Percentiles rank a stretch among this genome's conserved stretches.
Evolutionary conservation across 2,329 filamentous ascomycete species (phyloP).

Genomic region (Ceratocystis smalleyi): DNA sequence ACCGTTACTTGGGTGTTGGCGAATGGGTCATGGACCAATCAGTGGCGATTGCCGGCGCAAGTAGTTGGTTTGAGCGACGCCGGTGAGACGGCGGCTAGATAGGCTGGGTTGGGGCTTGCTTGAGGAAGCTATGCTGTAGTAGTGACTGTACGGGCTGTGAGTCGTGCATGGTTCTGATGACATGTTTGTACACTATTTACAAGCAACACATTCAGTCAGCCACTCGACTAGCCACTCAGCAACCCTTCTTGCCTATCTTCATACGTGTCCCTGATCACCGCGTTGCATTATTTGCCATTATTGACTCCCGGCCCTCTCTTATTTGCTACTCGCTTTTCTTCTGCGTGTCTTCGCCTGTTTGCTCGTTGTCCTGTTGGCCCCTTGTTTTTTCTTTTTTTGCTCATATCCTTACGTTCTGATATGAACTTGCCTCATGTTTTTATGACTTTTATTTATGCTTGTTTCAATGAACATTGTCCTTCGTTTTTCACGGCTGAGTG

Average conservation of each 20-base stretch:
- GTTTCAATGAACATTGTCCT: constrained; percentile 4
- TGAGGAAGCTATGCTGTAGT: background rate
- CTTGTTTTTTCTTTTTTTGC: background rate
- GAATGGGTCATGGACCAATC: constrained; percentile 99
- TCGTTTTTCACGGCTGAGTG: background rate
- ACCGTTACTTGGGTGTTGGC: constrained; percentile 83
- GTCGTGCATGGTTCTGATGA: background rate
- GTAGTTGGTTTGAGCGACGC: constrained; percentile 80
- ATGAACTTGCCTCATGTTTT: background rate
- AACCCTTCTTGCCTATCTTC: background rate
- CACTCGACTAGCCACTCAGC: background rate
- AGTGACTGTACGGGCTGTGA: background rate
- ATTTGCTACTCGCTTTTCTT: background rate
- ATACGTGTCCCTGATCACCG: too few relatives aligned
- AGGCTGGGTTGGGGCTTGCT: background rate
- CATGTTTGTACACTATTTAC: background rate
- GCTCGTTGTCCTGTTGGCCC: background rate
- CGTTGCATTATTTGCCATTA: too few relatives aligned
- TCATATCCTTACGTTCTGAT: background rate
- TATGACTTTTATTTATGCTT: constrained; percentile 3
- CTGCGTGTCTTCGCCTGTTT: background rate
- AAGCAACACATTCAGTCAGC: background rate
- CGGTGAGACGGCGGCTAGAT: constrained; percentile 35
- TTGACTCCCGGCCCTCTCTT: background rate
- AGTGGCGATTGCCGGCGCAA: constrained; percentile 76